Evolutionary conservation across 345 rosid species (phyloP).

Genomic region (Clarkia xantiana): DNA sequence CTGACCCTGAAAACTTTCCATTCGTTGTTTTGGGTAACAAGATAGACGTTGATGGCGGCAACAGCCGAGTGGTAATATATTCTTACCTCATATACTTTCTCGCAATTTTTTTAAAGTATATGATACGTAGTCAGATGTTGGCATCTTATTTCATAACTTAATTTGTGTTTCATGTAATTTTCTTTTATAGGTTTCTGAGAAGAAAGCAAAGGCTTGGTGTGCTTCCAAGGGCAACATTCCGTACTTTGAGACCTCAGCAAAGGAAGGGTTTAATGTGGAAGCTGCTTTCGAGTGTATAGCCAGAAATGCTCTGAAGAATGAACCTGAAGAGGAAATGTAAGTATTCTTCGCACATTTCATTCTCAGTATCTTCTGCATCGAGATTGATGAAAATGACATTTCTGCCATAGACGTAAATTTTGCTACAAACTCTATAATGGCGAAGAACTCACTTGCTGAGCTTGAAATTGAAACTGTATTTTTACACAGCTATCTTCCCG

Average conservation of each 20-base stretch:
- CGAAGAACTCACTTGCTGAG: neutral
- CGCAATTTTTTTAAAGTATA: neutral
- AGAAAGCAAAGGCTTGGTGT: constrained; percentile 91
- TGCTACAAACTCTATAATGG: neutral
- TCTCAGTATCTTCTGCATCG: no score
- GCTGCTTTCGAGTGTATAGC: constrained; percentile 74
- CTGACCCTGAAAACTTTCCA: constrained; percentile 84
- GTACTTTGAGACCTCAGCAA: constrained; percentile 84
- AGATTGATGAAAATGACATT: no score
- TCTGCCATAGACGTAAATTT: neutral
- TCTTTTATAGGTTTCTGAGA: constrained; percentile 59
- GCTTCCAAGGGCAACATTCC: constrained; percentile 86
- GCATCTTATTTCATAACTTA: no score
- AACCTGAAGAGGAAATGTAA: constrained; percentile 79
- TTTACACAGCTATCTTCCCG: constrained; percentile 52
- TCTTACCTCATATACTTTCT: neutral
- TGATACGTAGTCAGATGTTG: neutral
- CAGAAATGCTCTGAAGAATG: constrained; percentile 75
- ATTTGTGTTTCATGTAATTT: neutral
- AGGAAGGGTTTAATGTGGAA: constrained; percentile 84
- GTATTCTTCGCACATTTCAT: constrained; percentile 11
- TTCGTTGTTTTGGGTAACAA: constrained; percentile 82
- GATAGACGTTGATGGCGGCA: constrained; percentile 71
- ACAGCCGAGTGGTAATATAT: constrained; percentile 63
- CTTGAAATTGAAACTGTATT: neutral